Conservation (phyloP, 169 alveolate genomes). For the Miamiensis avidus region DNA sequence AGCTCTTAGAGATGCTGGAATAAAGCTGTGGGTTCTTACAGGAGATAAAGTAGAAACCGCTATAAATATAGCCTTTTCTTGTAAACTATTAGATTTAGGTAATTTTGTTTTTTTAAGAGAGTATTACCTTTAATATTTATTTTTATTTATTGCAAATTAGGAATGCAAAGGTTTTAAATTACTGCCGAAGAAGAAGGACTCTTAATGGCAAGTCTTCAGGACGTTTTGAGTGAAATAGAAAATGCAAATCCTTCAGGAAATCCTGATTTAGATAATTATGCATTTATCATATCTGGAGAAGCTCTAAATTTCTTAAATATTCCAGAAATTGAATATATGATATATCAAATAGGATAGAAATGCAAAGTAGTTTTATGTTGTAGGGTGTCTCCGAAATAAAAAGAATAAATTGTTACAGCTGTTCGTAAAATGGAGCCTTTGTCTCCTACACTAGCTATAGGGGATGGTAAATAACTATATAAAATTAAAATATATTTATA, state of each 20-base stretch:
- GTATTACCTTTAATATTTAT: slow-evolving; percentile 32
- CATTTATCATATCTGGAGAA: slow-evolving; percentile 28
- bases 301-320: slow-evolving; percentile 17
- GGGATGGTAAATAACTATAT: neutral
- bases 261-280: slow-evolving; percentile 2
- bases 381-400: slow-evolving; percentile 85
- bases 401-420: slow-evolving; percentile 78
- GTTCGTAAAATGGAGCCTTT: slow-evolving; percentile 29
- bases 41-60: slow-evolving; percentile 98
- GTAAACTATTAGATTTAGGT: slow-evolving; percentile 16
- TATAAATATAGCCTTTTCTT: slow-evolving; percentile 79
- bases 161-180: neutral
- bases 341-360: slow-evolving; percentile 49
- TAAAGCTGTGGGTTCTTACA: slow-evolving; percentile 95
- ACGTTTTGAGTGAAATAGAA: slow-evolving; percentile 2
- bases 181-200: slow-evolving; percentile 33
- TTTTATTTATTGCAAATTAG: slow-evolving; percentile 9
- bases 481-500: too few relatives aligned
- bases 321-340: slow-evolving; percentile 42
- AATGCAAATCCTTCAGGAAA: slow-evolving; percentile 28
- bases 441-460: neutral
- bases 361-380: slow-evolving; percentile 72
- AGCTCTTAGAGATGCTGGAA: slow-evolving; percentile 91
- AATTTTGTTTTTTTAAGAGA: slow-evolving; percentile 54
- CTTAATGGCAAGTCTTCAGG: slow-evolving; percentile 18